A percentile compares a stretch with the other conserved stretches of the same genome.
Evolutionary conservation across 108 stramenopile genomes (phyloP).

Genomic region (Bacterosira constricta): DNA sequence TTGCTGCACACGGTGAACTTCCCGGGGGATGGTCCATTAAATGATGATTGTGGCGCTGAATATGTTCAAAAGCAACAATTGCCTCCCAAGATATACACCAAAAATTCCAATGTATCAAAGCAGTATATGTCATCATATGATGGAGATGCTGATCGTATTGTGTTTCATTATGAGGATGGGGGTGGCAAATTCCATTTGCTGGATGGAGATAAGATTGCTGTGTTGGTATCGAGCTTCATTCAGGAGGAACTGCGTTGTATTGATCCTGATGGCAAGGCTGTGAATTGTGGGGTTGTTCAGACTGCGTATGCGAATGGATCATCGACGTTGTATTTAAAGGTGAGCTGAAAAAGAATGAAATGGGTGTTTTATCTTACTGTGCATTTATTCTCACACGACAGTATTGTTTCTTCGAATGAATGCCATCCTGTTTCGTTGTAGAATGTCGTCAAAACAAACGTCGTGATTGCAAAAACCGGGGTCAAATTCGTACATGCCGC

Average conservation of each 20-base stretch:
- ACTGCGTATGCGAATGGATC: slow-evolving; percentile 99
- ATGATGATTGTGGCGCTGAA: slow-evolving; percentile 94
- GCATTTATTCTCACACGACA: not conserved
- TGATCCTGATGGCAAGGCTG: slow-evolving; percentile 44
- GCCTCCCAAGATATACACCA: slow-evolving; percentile 63
- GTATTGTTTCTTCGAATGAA: not conserved
- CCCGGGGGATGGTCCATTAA: slow-evolving; percentile 78
- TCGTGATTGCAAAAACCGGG: slow-evolving; percentile 93
- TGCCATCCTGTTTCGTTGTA: slow-evolving; percentile 2
- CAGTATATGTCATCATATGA: slow-evolving; percentile 87
- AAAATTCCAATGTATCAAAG: slow-evolving; percentile 15
- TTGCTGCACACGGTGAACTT: slow-evolving; percentile 59
- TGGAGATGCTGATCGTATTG: slow-evolving; percentile 98
- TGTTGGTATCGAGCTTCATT: slow-evolving; percentile 85
- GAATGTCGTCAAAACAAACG: slow-evolving; percentile 57
- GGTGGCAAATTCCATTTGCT: slow-evolving; percentile 64
- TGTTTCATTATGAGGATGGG: slow-evolving; percentile 82
- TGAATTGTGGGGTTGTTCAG: slow-evolving; percentile 94
- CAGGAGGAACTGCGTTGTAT: slow-evolving; percentile 61
- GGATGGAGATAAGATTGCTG: slow-evolving; percentile 98
- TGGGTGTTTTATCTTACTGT: no score
- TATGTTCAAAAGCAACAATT: slow-evolving; percentile 89
- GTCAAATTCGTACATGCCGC: slow-evolving; percentile 97
- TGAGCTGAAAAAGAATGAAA: no score
- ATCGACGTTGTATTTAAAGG: slow-evolving; percentile 82